Base-by-base conservation (phyloP, 2,329 filamentous ascomycete species). In the Zopfia rhizophila region DNA sequence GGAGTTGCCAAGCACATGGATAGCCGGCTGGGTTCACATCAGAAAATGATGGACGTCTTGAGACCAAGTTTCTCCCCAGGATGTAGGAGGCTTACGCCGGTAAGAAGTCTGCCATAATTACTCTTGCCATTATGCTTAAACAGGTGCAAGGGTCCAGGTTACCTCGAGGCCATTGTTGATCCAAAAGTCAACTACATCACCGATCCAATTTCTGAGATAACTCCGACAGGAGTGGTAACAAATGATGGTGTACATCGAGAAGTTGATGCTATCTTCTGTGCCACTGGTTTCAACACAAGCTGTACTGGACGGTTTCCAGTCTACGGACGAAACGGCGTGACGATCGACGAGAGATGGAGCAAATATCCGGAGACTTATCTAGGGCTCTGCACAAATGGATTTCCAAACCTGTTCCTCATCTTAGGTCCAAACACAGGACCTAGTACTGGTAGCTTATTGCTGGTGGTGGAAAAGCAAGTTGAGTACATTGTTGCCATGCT, bases 351-450 rank as follows among this genome's bases (percentile, higher is more conserved):
- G 7, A 74, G 81, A 1, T 90, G 86, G 86, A 75, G 81, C 0
- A 69, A 75, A 14, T 78, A 78, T 49, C 86, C 87, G 0, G 84
- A 88, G 61, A 86, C 82, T 0, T 90, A 90, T 55, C 72, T 89
- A 5, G 86, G 86, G 0, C 58, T 85, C 1, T 81, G 82, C 0
- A 82, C 83, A 0, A 85, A 86, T 0, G 82, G 80, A 0, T 89
- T 89, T 50, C 86, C 87, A 0, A 90, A 90, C 53, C 71, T 89
- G 0, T 75, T 88, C 19, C 87, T 86, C 61, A 60, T 89, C 5
- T 79, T 82, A 19, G 87, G 86, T 0, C 65, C 65, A 5, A 57
- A 57, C 3, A 66, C 65, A n/a, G 64, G 64, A 1, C 63, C 66
- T 22, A n/a, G n/a, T n/a, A n/a, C n/a, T n/a, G n/a, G n/a, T n/a